Percentiles rank a stretch among this genome's conserved stretches.
Conservation (phyloP, 768 basidiomycete species). For the Hortiboletus flavorubellus region DNA sequence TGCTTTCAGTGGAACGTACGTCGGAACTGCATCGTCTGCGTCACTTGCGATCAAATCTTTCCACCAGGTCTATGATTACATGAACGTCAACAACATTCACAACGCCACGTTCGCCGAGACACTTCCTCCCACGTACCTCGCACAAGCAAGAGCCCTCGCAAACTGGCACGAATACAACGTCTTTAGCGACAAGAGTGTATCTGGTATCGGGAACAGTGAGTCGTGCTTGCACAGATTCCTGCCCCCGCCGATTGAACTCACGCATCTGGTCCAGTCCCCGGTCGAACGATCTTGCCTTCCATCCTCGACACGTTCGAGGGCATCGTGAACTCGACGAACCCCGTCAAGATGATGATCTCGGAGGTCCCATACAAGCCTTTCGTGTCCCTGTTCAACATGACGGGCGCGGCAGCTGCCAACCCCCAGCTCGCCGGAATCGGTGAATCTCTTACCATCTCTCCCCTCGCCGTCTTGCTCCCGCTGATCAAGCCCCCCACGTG, state of each 20-base stretch:
- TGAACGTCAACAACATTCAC: constrained; percentile 71
- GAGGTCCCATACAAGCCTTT: constrained; percentile 66
- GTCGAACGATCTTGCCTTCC: constrained; percentile 57
- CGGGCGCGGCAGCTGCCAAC: constrained; percentile 47
- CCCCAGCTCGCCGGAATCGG: constrained; percentile 59
- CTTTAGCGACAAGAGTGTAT: constrained; percentile 49
- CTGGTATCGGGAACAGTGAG: constrained; percentile 66
- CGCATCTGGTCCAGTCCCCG: constrained; percentile 48
- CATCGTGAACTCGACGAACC: constrained; percentile 49
- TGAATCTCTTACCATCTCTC: constrained; percentile 17
- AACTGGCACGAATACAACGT: constrained; percentile 73
- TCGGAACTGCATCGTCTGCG: neutral
- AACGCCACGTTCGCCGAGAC: constrained; percentile 48
- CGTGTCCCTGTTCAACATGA: constrained; percentile 76
- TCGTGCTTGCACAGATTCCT: neutral
- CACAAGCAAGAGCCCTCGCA: constrained; percentile 57
- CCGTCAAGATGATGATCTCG: constrained; percentile 57
- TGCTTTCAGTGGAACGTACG: constrained; percentile 45
- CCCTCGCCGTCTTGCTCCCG: neutral
- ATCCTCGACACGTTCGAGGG: constrained; percentile 51
- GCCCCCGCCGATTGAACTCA: neutral
- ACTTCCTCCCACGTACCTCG: constrained; percentile 49
- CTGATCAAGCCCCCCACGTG: neutral
- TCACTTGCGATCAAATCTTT: neutral
- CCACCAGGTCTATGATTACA: constrained; percentile 61